phyloP scores from a whole-genome alignment of 2,329 filamentous ascomycete species.

The Grosmannia serpens region DNA sequence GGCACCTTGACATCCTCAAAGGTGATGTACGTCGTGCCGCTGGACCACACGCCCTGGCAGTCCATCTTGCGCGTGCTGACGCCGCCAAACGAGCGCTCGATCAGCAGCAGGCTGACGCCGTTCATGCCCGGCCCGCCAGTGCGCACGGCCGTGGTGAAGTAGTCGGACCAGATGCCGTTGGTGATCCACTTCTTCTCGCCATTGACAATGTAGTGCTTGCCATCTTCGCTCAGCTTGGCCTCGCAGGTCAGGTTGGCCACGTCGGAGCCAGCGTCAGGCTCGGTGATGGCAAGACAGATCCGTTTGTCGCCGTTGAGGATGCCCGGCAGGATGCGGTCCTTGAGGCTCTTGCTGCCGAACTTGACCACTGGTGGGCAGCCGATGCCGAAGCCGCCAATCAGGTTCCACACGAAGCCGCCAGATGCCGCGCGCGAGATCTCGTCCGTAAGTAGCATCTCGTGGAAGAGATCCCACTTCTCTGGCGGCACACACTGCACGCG shows the following conservation, averaged over 20 bases:
- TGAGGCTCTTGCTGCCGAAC: slow-evolving; percentile 75
- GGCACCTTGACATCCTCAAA: slow-evolving; percentile 99
- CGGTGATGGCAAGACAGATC: slow-evolving; percentile 94
- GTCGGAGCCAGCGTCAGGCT: slow-evolving; percentile 89
- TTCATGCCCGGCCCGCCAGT: slow-evolving; percentile 87
- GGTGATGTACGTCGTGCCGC: slow-evolving; percentile 91
- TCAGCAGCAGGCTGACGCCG: slow-evolving; percentile 79
- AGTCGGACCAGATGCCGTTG: slow-evolving; percentile 93
- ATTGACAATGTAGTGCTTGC: slow-evolving; percentile 98
- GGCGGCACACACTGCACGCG: slow-evolving; percentile 65
- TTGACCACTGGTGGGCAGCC: slow-evolving; percentile 85
- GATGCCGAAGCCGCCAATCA: slow-evolving; percentile 94
- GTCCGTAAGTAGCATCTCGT: slow-evolving; percentile 91
- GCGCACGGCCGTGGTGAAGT: slow-evolving; percentile 93
- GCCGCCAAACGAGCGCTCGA: slow-evolving; percentile 73
- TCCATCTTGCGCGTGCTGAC: slow-evolving; percentile 94
- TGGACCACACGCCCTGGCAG: slow-evolving; percentile 94
- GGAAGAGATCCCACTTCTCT: slow-evolving; percentile 96
- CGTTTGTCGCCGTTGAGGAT: slow-evolving; percentile 90
- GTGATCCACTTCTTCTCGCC: slow-evolving; percentile 99
- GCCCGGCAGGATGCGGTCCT: slow-evolving; percentile 78
- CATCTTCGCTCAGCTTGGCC: slow-evolving; percentile 87
- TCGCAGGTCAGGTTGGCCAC: slow-evolving; percentile 94
- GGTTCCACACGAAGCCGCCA: slow-evolving; percentile 92
- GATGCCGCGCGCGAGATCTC: slow-evolving; percentile 82